These are phyloP conservation scores for Eimeria sp. DNA, from an alignment of 169 alveolate genomes.

Conservation along the genomic window DNA sequence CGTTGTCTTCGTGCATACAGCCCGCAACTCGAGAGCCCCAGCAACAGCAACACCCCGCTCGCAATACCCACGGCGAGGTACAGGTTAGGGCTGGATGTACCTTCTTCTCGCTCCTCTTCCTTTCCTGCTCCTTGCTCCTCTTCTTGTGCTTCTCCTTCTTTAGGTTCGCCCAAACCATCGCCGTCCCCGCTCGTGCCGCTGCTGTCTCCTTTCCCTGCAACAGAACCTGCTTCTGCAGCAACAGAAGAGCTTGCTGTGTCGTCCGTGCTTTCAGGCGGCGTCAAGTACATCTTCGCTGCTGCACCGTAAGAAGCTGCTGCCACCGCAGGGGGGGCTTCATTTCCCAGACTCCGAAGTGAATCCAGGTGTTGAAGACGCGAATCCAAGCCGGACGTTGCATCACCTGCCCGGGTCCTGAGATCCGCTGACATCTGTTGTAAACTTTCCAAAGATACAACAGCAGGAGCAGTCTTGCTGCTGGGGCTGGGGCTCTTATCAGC, in stretches of 20 bases:
- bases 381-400: not conserved
- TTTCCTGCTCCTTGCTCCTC: not conserved
- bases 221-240: not conserved
- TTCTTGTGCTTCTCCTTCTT: not conserved
- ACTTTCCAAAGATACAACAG: not conserved
- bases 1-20: not conserved
- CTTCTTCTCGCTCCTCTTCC: not conserved
- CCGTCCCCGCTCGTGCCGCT: not conserved
- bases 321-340: not conserved
- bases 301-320: not conserved
- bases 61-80: not conserved
- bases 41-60: slow-evolving; percentile 5
- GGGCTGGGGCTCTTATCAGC: not conserved
- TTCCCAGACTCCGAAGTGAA: not conserved
- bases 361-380: slow-evolving; percentile 1
- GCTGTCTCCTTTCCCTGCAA: not conserved
- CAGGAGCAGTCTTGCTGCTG: not conserved
- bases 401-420: not conserved
- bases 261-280: not conserved
- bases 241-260: not conserved
- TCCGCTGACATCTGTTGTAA: not conserved
- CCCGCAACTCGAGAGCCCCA: not conserved
- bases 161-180: not conserved
- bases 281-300: not conserved
- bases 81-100: not conserved